Evolutionary conservation across 2,329 filamentous ascomycete species (phyloP), one percentile per base, ranked within the genome.

Genomic region (Colletotrichum caudatum): DNA sequence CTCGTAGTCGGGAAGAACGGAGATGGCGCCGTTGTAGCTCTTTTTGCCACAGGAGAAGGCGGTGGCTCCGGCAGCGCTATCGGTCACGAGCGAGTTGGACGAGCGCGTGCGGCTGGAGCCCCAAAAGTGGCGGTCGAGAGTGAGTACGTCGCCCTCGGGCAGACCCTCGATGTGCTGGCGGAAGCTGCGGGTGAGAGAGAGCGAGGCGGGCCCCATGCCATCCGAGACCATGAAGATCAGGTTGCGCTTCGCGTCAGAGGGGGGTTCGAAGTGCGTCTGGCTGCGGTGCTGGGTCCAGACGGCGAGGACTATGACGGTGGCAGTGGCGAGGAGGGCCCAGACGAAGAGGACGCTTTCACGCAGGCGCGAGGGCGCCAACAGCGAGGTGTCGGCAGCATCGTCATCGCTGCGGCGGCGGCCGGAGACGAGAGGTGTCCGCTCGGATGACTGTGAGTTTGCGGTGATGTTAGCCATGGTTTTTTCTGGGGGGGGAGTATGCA

Each of bases 161-260:
- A 97, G 86, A 6, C 87, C 89, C 50, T 93, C 88, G 66, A 91
- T 87, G 76, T 92, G 89, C 81, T 99, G 96, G 75, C 93, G 90
- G 84, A 92, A 99, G 78, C 91, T 93, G 68, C 96, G 89, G 8
- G 96, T 97, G 79, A 99, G 82, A 35, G 92, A 93, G 65, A 99
- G 86, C 76, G 94, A 95, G 11, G 96, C 94, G 9, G 96, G 96
- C 0, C 96, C 96, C 96, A 99, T 99, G 78, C 96, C 96, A 81
- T 99, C 96, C 0, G 94, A 97, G 48, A 99, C 95, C 96, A 99
- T 99, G 85, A 99, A 98, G 77, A 99, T 92, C 64, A 99, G 86
- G 82, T 98, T 99, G 66, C 94, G 89, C 86, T 98, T 99, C 74
- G 66, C 73, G 72, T 71, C 37, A 48, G 73, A 77, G 35, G 76